A percentile compares a stretch with the other conserved stretches of the same genome.
Evolutionary conservation across 106 monocot species (phyloP).

Genomic region (Acanthochlamys bracteata): DNA sequence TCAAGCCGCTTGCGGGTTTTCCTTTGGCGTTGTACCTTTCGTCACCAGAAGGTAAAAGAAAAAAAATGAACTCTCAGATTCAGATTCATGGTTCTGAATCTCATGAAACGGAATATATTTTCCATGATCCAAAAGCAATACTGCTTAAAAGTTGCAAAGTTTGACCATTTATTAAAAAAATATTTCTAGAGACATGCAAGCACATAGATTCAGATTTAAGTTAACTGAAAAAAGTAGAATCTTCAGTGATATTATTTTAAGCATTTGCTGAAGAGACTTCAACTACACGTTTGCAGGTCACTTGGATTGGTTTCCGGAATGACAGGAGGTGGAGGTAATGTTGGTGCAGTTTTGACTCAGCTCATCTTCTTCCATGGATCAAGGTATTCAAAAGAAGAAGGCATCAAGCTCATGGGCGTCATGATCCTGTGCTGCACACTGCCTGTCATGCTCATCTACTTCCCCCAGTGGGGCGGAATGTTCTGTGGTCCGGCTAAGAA

Average conservation of each 20-base stretch:
- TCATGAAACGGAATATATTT: too few species aligned
- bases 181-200: too few species aligned
- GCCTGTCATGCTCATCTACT: conserved; percentile 35
- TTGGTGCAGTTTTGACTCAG: conserved; percentile 32
- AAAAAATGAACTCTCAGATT: neutral
- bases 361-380: conserved; percentile 36
- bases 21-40: conserved; percentile 85
- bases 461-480: conserved; percentile 59
- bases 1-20: conserved; percentile 77
- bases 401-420: conserved; percentile 30
- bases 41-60: conserved; percentile 52
- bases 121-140: too few species aligned
- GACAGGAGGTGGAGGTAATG: conserved; percentile 36
- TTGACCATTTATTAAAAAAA: too few species aligned
- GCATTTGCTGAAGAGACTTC: too few species aligned
- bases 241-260: too few species aligned
- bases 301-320: conserved; percentile 42
- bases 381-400: conserved; percentile 18
- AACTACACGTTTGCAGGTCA: conserved; percentile 11
- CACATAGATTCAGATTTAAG: too few species aligned
- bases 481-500: conserved; percentile 23
- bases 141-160: too few species aligned
- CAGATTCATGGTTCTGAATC: too few species aligned
- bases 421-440: conserved; percentile 47
- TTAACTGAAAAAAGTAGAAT: too few species aligned